Evolutionary conservation across 257 asterid genomes (phyloP).

Genomic region (Nicotiana paniculata): DNA sequence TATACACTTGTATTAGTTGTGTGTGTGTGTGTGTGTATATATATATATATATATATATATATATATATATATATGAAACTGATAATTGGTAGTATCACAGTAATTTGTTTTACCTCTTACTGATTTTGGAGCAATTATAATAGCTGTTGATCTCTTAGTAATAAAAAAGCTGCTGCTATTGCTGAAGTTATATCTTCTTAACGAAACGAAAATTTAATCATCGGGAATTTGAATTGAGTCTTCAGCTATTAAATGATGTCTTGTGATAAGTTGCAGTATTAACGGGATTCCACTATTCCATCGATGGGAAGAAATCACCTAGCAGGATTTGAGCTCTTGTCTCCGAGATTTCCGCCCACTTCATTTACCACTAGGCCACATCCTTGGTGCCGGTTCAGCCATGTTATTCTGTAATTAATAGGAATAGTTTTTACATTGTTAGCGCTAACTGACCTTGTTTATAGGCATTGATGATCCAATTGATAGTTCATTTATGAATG

Average conservation of each 20-base stretch:
- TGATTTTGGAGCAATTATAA: not conserved
- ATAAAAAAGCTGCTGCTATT: not conserved
- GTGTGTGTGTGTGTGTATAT: no score
- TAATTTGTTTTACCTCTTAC: not conserved
- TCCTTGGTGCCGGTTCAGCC: not conserved
- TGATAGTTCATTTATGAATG: not conserved
- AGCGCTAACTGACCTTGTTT: not conserved
- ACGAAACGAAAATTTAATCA: not conserved
- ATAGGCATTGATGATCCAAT: not conserved
- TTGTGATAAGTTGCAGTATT: not conserved
- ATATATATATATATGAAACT: not conserved
- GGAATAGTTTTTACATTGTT: not conserved
- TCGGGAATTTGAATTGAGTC: not conserved
- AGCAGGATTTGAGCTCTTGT: not conserved
- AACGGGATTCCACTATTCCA: not conserved
- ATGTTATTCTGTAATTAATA: not conserved
- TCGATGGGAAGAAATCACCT: not conserved
- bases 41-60: no score
- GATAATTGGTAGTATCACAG: not conserved
- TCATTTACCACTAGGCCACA: not conserved
- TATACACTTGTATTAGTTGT: not conserved
- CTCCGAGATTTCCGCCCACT: not conserved
- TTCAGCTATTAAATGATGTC: not conserved
- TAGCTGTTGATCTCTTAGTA: not conserved
- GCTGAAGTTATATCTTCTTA: not conserved